Conservation (phyloP, 805 yeast species). For the Blastobotrys parvus region DNA sequence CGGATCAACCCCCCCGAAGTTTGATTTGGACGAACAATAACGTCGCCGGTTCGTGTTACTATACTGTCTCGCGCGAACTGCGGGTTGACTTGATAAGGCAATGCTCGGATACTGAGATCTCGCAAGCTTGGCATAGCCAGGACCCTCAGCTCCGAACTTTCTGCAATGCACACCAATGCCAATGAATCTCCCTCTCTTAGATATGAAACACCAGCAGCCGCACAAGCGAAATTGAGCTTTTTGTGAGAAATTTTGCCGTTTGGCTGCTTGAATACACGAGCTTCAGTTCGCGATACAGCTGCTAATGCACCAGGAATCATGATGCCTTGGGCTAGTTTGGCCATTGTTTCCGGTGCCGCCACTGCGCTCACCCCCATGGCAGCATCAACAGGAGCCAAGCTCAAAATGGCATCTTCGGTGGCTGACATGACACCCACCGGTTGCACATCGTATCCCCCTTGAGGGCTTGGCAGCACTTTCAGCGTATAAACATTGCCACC, state of each 20-base stretch:
- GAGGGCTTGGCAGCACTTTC: conserved; percentile 53
- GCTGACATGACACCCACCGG: conserved; percentile 41
- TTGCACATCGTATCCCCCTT: conserved; percentile 54
- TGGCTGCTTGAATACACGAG: conserved; percentile 54
- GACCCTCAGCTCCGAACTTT: conserved; percentile 19
- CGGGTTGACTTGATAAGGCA: conserved; percentile 37
- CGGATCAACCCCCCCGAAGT: conserved; percentile 48
- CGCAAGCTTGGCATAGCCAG: conserved; percentile 54
- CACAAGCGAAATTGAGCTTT: conserved; percentile 43
- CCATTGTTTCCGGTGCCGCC: conserved; percentile 53
- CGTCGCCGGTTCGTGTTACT: conserved; percentile 34
- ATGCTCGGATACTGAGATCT: conserved; percentile 43
- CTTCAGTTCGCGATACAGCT: conserved; percentile 47
- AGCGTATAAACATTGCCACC: conserved; percentile 61
- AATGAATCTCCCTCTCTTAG: conserved; percentile 37
- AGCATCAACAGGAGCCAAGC: conserved; percentile 50
- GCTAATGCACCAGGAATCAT: conserved; percentile 55
- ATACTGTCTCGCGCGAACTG: conserved; percentile 35
- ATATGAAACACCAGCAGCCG: conserved; percentile 45
- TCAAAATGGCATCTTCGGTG: conserved; percentile 44
- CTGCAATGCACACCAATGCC: conserved; percentile 17
- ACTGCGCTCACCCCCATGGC: conserved; percentile 54
- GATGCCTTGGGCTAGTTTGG: conserved; percentile 52
- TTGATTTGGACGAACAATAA: conserved; percentile 43
- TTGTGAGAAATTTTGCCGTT: conserved; percentile 57